Conservation (phyloP, 2,329 filamentous ascomycete species). For the Calonectria fujianensis region DNA sequence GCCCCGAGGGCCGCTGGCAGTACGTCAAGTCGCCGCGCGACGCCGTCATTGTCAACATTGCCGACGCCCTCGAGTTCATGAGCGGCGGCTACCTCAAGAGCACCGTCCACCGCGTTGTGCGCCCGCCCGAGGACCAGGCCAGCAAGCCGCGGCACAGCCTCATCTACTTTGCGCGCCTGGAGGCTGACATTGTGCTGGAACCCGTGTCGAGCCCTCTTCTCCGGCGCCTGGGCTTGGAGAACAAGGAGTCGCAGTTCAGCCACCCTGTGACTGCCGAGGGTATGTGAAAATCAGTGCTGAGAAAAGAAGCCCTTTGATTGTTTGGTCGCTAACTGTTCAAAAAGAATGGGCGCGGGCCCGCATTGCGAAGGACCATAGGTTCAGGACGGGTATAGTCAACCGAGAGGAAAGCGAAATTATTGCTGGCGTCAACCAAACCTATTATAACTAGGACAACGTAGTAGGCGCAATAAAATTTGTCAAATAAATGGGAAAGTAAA, state of each 20-base stretch:
- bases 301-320: background rate
- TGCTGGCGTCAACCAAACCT: slow-evolving; percentile 27
- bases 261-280: slow-evolving; percentile 30
- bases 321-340: background rate
- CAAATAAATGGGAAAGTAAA: background rate
- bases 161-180: slow-evolving; percentile 63
- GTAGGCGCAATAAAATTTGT: background rate
- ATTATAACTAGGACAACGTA: slow-evolving; percentile 17
- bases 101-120: slow-evolving; percentile 66
- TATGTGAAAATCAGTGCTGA: background rate
- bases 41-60: slow-evolving; percentile 72
- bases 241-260: slow-evolving; percentile 23
- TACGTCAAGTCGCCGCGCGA: slow-evolving; percentile 68
- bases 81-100: slow-evolving; percentile 67
- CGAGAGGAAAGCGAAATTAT: slow-evolving; percentile 34
- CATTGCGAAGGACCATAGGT: slow-evolving; percentile 36
- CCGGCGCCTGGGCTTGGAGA: slow-evolving; percentile 23
- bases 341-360: slow-evolving; percentile 37
- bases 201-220: slow-evolving; percentile 29
- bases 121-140: slow-evolving; percentile 65
- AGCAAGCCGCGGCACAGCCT: slow-evolving; percentile 67
- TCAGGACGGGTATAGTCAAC: slow-evolving; percentile 32
- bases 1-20: slow-evolving; percentile 66
- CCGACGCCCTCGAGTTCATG: slow-evolving; percentile 69
- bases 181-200: slow-evolving; percentile 50